Conservation (phyloP, 495 filamentous ascomycete species). For the Aspergillus asperescens region DNA sequence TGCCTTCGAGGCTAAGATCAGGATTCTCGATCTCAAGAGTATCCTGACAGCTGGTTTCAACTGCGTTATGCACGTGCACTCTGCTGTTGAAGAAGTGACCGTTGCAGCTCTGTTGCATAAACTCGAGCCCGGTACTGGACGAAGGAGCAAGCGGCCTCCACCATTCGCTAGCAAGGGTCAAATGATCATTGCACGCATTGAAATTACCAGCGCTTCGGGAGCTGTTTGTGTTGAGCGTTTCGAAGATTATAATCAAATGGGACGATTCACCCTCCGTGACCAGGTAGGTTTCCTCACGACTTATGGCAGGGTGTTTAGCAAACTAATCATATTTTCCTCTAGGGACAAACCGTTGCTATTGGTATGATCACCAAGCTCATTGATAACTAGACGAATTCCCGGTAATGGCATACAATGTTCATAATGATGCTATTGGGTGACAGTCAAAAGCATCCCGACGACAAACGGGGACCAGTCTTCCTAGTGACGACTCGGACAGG, state of each 20-base stretch:
- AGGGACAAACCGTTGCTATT: conserved; percentile 96
- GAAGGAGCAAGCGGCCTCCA: conserved; percentile 88
- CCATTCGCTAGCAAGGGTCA: conserved; percentile 88
- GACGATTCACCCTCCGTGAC: conserved; percentile 90
- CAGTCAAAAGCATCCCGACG: conserved; percentile 8
- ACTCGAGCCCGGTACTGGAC: conserved; percentile 89
- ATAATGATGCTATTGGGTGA: not conserved
- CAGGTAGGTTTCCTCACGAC: conserved; percentile 54
- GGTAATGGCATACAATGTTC: not conserved
- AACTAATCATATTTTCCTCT: conserved; percentile 15
- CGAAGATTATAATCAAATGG: conserved; percentile 89
- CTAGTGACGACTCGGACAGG: not conserved
- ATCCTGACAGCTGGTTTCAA: conserved; percentile 90
- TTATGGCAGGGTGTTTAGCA: not conserved
- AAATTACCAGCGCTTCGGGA: conserved; percentile 77
- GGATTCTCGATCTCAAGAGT: conserved; percentile 88
- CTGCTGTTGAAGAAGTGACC: conserved; percentile 92
- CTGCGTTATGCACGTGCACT: conserved; percentile 84
- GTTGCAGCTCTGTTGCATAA: conserved; percentile 85
- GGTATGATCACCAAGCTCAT: conserved; percentile 91
- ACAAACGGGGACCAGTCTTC: not conserved
- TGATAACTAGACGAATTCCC: conserved; percentile 20
- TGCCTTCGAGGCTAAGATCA: conserved; percentile 93
- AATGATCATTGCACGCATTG: conserved; percentile 86
- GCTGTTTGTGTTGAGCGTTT: conserved; percentile 89